Base-by-base conservation (phyloP, 345 rosid genomes). In the Populus nigra region DNA sequence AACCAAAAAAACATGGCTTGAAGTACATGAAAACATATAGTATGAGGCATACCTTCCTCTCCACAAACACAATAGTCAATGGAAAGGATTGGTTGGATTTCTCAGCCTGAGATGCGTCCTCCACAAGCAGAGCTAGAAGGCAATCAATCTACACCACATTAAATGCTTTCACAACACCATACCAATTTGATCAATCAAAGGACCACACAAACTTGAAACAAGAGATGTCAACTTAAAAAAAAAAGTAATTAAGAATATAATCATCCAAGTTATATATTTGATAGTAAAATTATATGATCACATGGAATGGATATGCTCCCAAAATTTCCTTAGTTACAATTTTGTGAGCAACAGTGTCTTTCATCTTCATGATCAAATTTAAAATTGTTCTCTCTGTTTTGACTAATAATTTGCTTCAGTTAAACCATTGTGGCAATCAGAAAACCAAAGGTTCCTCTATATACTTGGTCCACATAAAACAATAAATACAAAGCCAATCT, bases 31-130 rank as follows among this genome's bases (percentile, higher is more conserved):
- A 66, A 29, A 45, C 27, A 68, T 45, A 59, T 20, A 66, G 22
- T n/a, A 33, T 45, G 8, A 33, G 77, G 31, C 20, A 15, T 80
- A 85, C 85, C 87, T 85, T 85, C 74, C 83, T 76, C 69, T 85
- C 87, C 36, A 85, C 87, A 80, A 85, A 85, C 25, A 85, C 87
- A 71, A 82, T 83, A 31, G 87, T 85, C 36, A 85, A 75, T 36
- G 87, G 85, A 39, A 81, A 82, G 73, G 87, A 81, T 61, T 47
- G 85, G 47, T 65, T 81, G 63, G 82, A 77, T 80, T 77, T 79
- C 66, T 85, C 83, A 49, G 85, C 83, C 69, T 41, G 83, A 29
- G 80, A 74, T 62, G 76, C 80, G 68, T 80, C 82, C 77, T 80
- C 84, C 22, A 85, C 80, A 3, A 85, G 85, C 76, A 85, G 77